Evolutionary conservation across 2,329 filamentous ascomycete genomes (phyloP), one percentile per base, ranked within the genome.

Genomic region (Dothideomycetes sp.): DNA sequence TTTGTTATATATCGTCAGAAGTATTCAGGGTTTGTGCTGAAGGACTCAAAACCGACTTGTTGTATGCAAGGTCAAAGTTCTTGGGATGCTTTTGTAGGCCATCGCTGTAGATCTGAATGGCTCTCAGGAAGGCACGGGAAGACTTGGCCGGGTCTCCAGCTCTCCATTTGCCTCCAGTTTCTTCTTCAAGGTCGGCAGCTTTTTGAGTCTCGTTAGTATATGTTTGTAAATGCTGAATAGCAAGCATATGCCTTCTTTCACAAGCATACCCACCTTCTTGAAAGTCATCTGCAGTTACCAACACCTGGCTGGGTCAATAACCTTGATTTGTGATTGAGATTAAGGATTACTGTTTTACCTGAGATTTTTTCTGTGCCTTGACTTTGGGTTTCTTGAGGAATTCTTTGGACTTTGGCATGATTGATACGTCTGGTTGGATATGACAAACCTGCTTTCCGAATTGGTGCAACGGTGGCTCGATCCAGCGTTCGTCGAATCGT

Each of bases 161-260:
- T 35, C 80, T 70, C 76, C 80, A 84, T 69, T 86, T 86, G 47
- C 81, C 79, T 5, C 78, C 81, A 4, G 76, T 76, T 58, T 83
- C 78, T 61, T 86, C 81, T 45, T 77, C 70, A 22, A 79, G 73
- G 40, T 84, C 80, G 9, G 79, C 81, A 17, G 71, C 74, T 42
- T 18, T 18, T 4, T 7, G 13, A n/a, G 6, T 18, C 7, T 34
- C 19, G 17, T 33, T 18, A 29, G 25, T 35, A 17, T 32, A 32
- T 32, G 29, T 13, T 32, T 32, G 8, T 13, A 13, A 13, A 8
- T 8, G 8, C 29, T 10, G 29, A 32, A 10, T 34, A n/a, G 8
- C 20, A 10, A 34, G 70, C 36, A n/a, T n/a, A n/a, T n/a, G n/a
- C n/a, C n/a, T n/a, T 30, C 28, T 30, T 7, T 10, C 17, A 25